Percentiles rank a stretch among this genome's conserved stretches.
phyloP scores from a whole-genome alignment of 2,329 filamentous ascomycete genomes.

The Aspergillus neotritici region DNA sequence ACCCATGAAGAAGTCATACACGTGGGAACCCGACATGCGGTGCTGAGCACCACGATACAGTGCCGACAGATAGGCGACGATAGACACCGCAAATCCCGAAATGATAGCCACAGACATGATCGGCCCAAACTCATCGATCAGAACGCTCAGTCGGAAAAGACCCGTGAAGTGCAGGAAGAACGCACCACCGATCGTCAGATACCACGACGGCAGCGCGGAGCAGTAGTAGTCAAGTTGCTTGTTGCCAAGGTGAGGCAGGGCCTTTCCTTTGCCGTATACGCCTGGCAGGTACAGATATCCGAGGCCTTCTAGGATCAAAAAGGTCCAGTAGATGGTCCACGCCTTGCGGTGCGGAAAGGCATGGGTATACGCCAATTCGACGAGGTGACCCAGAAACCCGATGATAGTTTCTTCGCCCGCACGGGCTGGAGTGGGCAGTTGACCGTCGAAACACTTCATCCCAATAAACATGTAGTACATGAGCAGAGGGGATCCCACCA shows the following conservation, averaged over 20 bases:
- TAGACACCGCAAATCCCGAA: conserved; percentile 74
- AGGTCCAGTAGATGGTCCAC: conserved; percentile 92
- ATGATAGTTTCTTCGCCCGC: conserved; percentile 56
- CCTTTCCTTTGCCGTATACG: conserved; percentile 80
- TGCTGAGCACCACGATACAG: conserved; percentile 72
- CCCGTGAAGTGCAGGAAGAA: conserved; percentile 70
- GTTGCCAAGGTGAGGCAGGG: conserved; percentile 70
- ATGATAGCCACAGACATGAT: conserved; percentile 88
- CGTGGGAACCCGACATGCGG: conserved; percentile 74
- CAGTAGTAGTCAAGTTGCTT: conserved; percentile 90
- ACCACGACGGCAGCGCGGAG: conserved; percentile 79
- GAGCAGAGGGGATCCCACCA: conserved; percentile 79
- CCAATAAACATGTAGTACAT: conserved; percentile 99
- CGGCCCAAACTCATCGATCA: conserved; percentile 90
- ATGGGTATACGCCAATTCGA: conserved; percentile 66
- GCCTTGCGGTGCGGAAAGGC: conserved; percentile 76
- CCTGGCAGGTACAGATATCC: conserved; percentile 84
- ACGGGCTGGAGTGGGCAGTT: conserved; percentile 58
- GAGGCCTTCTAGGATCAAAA: conserved; percentile 74
- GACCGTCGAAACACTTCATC: conserved; percentile 81
- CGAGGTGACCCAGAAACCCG: conserved; percentile 67
- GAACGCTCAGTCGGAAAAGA: conserved; percentile 77
- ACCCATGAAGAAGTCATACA: conserved; percentile 90
- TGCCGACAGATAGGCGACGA: conserved; percentile 83
- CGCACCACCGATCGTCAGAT: conserved; percentile 69